These are phyloP conservation scores for Aureobasidium sp. DNA, from an alignment of 2,329 filamentous ascomycete genomes.

Conservation along the genomic window DNA sequence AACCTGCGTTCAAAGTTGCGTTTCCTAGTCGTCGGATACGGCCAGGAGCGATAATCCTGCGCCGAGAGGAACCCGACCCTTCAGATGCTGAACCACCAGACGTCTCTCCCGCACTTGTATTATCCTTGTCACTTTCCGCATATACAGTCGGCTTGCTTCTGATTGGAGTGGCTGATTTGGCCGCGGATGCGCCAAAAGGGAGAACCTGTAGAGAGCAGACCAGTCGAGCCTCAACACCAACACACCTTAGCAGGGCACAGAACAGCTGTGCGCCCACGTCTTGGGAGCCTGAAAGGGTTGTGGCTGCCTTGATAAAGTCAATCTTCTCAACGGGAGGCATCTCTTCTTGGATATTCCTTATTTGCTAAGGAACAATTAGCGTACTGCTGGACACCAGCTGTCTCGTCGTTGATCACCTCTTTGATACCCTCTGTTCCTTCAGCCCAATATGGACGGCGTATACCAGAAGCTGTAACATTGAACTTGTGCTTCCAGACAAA, in stretches of 20 bases:
- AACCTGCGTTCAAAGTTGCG: constrained; percentile 17
- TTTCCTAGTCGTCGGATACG: constrained; percentile 26
- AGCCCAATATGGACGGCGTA: constrained; percentile 66
- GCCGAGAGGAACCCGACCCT: not conserved
- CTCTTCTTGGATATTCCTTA: constrained; percentile 3
- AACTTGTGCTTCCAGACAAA: constrained; percentile 63
- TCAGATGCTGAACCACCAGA: constrained; percentile 12
- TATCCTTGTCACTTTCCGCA: constrained; percentile 16
- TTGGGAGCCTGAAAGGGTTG: constrained; percentile 65
- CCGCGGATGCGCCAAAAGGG: constrained; percentile 50
- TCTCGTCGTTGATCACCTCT: not conserved
- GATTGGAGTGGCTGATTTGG: constrained; percentile 34
- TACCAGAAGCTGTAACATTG: constrained; percentile 59
- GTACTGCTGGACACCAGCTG: constrained; percentile 1
- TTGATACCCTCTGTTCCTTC: constrained; percentile 46
- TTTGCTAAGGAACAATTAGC: constrained; percentile 7
- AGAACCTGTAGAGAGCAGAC: constrained; percentile 86
- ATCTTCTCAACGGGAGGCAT: constrained; percentile 52
- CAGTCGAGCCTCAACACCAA: constrained; percentile 71
- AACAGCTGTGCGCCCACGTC: constrained; percentile 88
- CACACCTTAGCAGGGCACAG: constrained; percentile 74
- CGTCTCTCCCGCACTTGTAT: constrained; percentile 16
- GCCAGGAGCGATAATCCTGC: constrained; percentile 4
- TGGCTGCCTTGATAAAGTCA: constrained; percentile 67
- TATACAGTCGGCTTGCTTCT: constrained; percentile 30